These are phyloP conservation scores for Gymnopilus dilepis DNA, from an alignment of 768 basidiomycete species.

Conservation along the genomic window DNA sequence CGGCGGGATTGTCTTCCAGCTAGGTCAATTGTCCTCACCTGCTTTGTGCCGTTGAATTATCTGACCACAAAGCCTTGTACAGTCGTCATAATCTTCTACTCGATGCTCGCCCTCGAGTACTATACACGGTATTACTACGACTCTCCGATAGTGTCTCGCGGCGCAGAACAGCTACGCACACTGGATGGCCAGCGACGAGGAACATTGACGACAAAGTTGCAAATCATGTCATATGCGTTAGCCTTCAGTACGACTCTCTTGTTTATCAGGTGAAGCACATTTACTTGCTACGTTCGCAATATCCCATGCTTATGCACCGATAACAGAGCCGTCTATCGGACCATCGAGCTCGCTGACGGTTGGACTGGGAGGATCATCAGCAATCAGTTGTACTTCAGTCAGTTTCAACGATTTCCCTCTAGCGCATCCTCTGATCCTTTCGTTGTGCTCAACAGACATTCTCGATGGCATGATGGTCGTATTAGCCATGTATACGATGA, in stretches of 20 bases:
- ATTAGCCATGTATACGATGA: conserved; percentile 53
- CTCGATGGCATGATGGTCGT: conserved; percentile 57
- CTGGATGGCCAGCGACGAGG: neutral
- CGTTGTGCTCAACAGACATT: conserved; percentile 46
- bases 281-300: neutral
- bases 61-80: neutral
- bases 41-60: too few species aligned
- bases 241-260: conserved; percentile 45
- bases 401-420: conserved; percentile 8
- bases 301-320: neutral
- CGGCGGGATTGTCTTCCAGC: conserved; percentile 65
- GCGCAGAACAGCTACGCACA: too few species aligned
- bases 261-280: conserved; percentile 46
- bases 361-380: conserved; percentile 56
- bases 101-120: conserved; percentile 34
- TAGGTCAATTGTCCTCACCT: conserved; percentile 35
- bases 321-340: conserved; percentile 57
- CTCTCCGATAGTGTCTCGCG: neutral
- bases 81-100: conserved; percentile 51
- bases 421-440: neutral
- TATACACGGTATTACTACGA: conserved; percentile 4
- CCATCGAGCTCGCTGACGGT: conserved; percentile 54
- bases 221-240: conserved; percentile 41
- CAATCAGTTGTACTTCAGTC: conserved; percentile 47
- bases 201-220: conserved; percentile 26